Conservation (phyloP, 805 yeast genomes). For the Candida insectorum region DNA sequence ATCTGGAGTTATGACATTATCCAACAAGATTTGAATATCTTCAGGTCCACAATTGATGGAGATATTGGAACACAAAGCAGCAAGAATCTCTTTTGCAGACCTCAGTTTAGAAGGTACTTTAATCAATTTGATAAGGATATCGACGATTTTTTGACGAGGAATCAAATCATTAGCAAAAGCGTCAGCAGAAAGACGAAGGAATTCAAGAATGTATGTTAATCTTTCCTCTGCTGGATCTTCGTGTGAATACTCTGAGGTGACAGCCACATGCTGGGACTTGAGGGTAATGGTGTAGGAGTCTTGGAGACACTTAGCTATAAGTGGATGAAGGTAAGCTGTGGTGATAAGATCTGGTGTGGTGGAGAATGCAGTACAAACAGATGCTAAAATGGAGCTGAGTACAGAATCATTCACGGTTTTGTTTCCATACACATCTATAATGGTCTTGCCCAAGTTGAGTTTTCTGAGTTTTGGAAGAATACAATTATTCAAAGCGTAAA, state of each 20-base stretch:
- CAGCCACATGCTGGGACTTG: constrained; percentile 42
- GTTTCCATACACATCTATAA: constrained; percentile 55
- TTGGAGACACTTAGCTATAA: constrained; percentile 64
- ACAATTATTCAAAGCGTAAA: constrained; percentile 7
- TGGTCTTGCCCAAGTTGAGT: constrained; percentile 59
- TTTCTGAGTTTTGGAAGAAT: constrained; percentile 8
- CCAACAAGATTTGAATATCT: constrained; percentile 60
- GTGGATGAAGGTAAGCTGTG: constrained; percentile 71
- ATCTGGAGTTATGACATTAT: constrained; percentile 56
- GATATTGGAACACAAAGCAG: constrained; percentile 72
- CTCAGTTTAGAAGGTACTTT: constrained; percentile 75
- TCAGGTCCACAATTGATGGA: constrained; percentile 53
- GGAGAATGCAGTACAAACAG: constrained; percentile 18
- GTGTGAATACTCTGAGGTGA: constrained; percentile 68
- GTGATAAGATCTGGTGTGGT: constrained; percentile 55
- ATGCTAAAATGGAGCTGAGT: constrained; percentile 57
- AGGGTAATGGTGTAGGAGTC: constrained; percentile 61
- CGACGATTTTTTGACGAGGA: constrained; percentile 66
- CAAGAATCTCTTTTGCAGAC: constrained; percentile 77
- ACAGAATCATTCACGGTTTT: constrained; percentile 50
- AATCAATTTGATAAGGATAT: constrained; percentile 63
- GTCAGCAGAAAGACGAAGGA: constrained; percentile 66
- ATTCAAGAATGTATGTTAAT: constrained; percentile 69
- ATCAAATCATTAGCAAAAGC: constrained; percentile 61
- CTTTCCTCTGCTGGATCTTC: constrained; percentile 91